Base-by-base conservation (phyloP, 225 moss, liverwort and hornwort genomes). In the Neckera pumila region DNA sequence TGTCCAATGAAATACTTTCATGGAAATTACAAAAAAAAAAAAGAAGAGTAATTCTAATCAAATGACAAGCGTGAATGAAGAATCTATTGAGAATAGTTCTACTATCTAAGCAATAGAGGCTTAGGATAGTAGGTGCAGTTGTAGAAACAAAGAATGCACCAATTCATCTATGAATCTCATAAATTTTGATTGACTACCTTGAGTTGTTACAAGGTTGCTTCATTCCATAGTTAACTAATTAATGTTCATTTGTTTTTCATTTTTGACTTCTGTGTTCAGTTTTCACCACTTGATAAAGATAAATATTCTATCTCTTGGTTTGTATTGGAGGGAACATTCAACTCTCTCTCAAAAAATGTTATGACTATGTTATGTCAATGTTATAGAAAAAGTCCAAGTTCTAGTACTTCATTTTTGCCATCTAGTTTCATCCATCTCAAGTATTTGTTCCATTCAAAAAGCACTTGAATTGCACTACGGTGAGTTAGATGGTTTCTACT, bases 11-110 rank as follows among this genome's bases (percentile, higher is more conserved):
- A n/a, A n/a, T n/a, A n/a, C n/a, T n/a, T n/a, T n/a, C n/a, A n/a
- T n/a, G n/a, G n/a, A n/a, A n/a, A n/a, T n/a, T n/a, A n/a, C n/a
- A n/a, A n/a, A n/a, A n/a, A 27, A 4, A 27, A 71, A 26, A 9
- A 42, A 15, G 13, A 23, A 13, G 12, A 36, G 34, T 13, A 38
- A 38, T 3, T 22, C 0, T 22, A 0, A 4, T 38, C 2, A 7
- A 12, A 38, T 38, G 23, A 69, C 69, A 7, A 12, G 12, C 4
- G 2, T 69, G 42, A 71, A 14, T 26, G 15, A 42, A 71, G 26
- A 42, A 3, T 5, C 0, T 27, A 0, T 11, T 26, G 1, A 5
- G 0, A 2, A 27, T 27, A 16, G 27, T 3, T 27, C 3, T 70
- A 25, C 4, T 40, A 70, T 56, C 19, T 56, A 25, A 8, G 8